phyloP scores from a whole-genome alignment of 768 basidiomycete genomes.

The Mycena maculata region DNA sequence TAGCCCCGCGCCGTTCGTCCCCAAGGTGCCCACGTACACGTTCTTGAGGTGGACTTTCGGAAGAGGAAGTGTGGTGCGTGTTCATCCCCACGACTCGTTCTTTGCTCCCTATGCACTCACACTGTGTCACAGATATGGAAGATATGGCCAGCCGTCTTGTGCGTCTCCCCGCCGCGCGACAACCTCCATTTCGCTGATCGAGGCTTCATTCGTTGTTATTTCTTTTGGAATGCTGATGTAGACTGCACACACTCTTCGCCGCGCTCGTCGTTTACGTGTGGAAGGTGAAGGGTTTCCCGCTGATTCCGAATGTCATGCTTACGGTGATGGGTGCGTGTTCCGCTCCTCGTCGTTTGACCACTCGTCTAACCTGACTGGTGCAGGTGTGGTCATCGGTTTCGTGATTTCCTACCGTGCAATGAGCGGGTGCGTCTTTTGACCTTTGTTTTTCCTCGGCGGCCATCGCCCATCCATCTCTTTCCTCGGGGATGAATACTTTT shows the following conservation, averaged over 20 bases:
- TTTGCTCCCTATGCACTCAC: neutral
- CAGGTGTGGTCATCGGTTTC: conserved; percentile 67
- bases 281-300: neutral
- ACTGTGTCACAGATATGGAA: conserved; percentile 58
- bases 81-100: neutral
- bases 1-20: conserved; percentile 1
- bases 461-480: no score
- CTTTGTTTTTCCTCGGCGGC: conserved; percentile 48
- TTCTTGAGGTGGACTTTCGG: conserved; percentile 35
- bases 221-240: no score
- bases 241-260: conserved; percentile 66
- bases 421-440: conserved; percentile 46
- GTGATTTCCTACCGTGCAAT: conserved; percentile 74
- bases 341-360: no score
- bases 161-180: neutral
- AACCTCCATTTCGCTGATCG: no score
- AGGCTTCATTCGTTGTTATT: no score
- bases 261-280: conserved; percentile 25
- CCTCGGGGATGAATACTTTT: no score
- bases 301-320: conserved; percentile 58
- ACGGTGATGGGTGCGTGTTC: conserved; percentile 63
- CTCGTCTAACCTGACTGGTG: neutral
- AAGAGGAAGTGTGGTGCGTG: conserved; percentile 26
- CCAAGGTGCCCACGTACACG: conserved; percentile 29
- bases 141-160: conserved; percentile 73